Base-by-base conservation (phyloP, 805 yeast genomes). In the Sungouiella thailandica region DNA sequence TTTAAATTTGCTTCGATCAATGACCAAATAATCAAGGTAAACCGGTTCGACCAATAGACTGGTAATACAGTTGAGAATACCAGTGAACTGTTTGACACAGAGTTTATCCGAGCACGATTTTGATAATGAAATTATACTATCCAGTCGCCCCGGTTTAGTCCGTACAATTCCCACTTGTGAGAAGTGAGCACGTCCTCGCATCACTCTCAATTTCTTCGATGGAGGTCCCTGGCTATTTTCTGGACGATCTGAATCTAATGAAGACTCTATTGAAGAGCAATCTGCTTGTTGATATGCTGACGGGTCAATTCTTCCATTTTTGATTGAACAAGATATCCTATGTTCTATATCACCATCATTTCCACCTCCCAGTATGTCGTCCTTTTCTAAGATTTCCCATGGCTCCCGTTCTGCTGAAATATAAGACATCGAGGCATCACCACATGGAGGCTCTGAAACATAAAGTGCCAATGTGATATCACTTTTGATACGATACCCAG, bases 71-170 rank as follows among this genome's bases (percentile, higher is more conserved):
- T 72, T 80, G 26, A 74, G 52, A 2, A 81, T 31, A 0, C 87
- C 82, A 0, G 65, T 62, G 23, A 62, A 57, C 52, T 86, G 96
- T 38, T 70, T 70, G 31, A 80, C 33, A 27, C 84, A 69, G 17
- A 90, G 55, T 49, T 90, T 90, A 54, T 90, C 97, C 1, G 94
- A 78, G 53, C 97, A 90, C 1, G 96, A 85, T 54, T 88, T 90
- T 19, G 94, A 83, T 31, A 72, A 56, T 0, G 95, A 74, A 4
- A 77, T 42, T 2, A 72, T 70, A 2, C 96, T 82, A 52, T 93
- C 97, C 18, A 67, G 54, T 32, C 97, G 57, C 2, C 98, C 98
- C 0, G 97, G 98, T 51, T 93, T 90, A 0, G 97, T 89, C 41
- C 98, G 66, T 1, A 90, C 88, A 7, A 63, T 57, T 0, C 96